A percentile compares a stretch with the other conserved stretches of the same genome.
These are phyloP conservation scores for Sporothrix euskadiensis DNA, from an alignment of 2,329 filamentous ascomycete species.

Conservation along the genomic window DNA sequence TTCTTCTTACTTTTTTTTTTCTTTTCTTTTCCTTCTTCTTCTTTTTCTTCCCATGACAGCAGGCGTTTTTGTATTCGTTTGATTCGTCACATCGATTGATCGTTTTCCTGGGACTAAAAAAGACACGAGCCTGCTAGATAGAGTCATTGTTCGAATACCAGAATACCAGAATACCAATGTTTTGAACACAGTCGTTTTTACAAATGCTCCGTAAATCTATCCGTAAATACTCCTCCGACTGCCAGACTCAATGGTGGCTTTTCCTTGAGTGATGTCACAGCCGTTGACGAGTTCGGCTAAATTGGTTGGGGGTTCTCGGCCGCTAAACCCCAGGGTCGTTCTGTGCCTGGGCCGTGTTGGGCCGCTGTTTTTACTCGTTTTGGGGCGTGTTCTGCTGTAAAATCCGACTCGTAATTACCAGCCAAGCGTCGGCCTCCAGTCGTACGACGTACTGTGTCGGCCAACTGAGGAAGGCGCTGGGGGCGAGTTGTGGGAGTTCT, in stretches of 20 bases:
- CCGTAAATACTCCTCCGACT: too few species aligned
- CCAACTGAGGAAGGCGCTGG: neutral
- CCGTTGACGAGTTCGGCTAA: neutral
- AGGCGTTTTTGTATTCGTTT: neutral
- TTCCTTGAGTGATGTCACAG: neutral
- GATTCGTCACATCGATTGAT: neutral
- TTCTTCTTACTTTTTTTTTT: neutral
- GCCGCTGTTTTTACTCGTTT: neutral
- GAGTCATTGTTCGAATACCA: neutral
- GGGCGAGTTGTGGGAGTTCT: neutral
- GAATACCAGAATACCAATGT: too few species aligned
- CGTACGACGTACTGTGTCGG: too few species aligned
- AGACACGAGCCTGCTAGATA: neutral
- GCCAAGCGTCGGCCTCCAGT: neutral
- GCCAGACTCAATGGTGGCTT: too few species aligned
- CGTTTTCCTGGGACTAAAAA: neutral
- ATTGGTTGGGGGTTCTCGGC: neutral
- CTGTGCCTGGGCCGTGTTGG: neutral
- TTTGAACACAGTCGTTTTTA: neutral
- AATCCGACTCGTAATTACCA: constrained; percentile 25
- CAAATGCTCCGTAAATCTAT: neutral
- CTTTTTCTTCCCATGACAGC: neutral
- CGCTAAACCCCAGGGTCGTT: neutral
- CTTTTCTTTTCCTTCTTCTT: neutral
- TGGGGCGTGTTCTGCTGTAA: constrained; percentile 2